Percentiles rank a stretch among this genome's conserved stretches.
Conservation (phyloP, 2,329 filamentous ascomycete species). For the Penicillium sp. region DNA sequence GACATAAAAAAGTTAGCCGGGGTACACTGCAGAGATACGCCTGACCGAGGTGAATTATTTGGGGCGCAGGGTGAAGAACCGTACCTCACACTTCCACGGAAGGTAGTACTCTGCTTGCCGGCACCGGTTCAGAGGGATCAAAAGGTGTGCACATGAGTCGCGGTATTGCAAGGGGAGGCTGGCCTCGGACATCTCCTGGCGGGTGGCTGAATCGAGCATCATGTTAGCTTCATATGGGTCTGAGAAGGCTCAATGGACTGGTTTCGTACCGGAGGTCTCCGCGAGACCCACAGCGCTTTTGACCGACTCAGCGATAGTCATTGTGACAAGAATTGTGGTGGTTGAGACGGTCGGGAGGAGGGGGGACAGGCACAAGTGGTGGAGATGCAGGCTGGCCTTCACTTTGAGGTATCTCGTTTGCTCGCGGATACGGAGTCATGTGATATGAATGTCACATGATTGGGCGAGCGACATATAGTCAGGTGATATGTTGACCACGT, state of each 20-base stretch:
- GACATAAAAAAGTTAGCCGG: constrained; percentile 3
- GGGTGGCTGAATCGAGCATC: constrained; percentile 35
- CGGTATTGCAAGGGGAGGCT: constrained; percentile 86
- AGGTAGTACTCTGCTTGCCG: constrained; percentile 89
- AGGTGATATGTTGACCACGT: too few relatives aligned
- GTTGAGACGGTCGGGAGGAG: constrained; percentile 3
- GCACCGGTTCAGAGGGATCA: constrained; percentile 95
- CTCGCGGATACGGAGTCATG: constrained; percentile 14
- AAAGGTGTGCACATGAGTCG: constrained; percentile 90
- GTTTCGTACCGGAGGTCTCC: constrained; percentile 39
- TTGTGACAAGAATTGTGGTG: constrained; percentile 26
- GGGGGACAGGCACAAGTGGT: neutral
- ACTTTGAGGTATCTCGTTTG: constrained; percentile 23
- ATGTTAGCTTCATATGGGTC: constrained; percentile 16
- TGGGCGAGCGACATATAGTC: neutral
- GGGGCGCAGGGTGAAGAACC: constrained; percentile 30
- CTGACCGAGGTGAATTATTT: neutral
- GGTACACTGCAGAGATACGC: constrained; percentile 1
- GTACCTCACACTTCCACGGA: constrained; percentile 96
- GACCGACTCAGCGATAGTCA: constrained; percentile 51
- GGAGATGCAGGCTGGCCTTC: neutral
- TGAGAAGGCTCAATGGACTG: constrained; percentile 23
- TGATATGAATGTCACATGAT: constrained; percentile 19
- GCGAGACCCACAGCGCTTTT: constrained; percentile 51
- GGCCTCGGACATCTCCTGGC: constrained; percentile 92